Evolutionary conservation across 176 grass and related monocot species (phyloP).

Genomic region (Bonia amplexicaulis): DNA sequence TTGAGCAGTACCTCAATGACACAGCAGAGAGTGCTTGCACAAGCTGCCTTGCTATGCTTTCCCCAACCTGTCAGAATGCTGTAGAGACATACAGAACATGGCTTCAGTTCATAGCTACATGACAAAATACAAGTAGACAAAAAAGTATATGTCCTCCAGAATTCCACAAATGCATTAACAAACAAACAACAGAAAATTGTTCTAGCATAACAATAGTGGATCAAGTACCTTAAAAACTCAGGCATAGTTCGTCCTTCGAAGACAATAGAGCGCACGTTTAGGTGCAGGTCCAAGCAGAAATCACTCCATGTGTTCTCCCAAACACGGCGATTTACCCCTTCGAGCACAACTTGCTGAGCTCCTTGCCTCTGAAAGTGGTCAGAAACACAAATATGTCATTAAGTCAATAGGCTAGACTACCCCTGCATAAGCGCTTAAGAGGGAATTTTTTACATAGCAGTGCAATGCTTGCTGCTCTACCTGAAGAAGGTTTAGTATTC

Average conservation of each 20-base stretch:
- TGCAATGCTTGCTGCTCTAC: neutral
- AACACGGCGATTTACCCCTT: slow-evolving; percentile 72
- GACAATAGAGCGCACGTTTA: slow-evolving; percentile 71
- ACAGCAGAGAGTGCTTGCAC: slow-evolving; percentile 67
- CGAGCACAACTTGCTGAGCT: slow-evolving; percentile 86
- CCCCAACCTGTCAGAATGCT: slow-evolving; percentile 99
- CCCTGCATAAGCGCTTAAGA: neutral
- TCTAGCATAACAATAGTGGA: neutral
- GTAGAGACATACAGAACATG: slow-evolving; percentile 6
- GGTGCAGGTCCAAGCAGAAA: slow-evolving; percentile 80
- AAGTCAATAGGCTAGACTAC: neutral
- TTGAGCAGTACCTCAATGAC: too few relatives aligned
- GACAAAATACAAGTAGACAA: neutral
- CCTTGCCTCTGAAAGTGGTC: slow-evolving; percentile 67
- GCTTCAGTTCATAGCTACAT: neutral
- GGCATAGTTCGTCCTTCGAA: slow-evolving; percentile 79
- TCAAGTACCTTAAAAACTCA: slow-evolving; percentile 74
- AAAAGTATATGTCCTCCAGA: neutral
- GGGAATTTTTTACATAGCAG: neutral
- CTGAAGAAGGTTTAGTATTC: neutral
- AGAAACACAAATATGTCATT: neutral
- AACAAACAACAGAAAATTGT: neutral
- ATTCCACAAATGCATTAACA: neutral
- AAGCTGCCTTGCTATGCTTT: slow-evolving; percentile 88
- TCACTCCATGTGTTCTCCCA: slow-evolving; percentile 94